Percentiles rank a stretch among this genome's conserved stretches.
Conservation (phyloP, 2,329 filamentous ascomycete genomes). For the Huntiella savannae region DNA sequence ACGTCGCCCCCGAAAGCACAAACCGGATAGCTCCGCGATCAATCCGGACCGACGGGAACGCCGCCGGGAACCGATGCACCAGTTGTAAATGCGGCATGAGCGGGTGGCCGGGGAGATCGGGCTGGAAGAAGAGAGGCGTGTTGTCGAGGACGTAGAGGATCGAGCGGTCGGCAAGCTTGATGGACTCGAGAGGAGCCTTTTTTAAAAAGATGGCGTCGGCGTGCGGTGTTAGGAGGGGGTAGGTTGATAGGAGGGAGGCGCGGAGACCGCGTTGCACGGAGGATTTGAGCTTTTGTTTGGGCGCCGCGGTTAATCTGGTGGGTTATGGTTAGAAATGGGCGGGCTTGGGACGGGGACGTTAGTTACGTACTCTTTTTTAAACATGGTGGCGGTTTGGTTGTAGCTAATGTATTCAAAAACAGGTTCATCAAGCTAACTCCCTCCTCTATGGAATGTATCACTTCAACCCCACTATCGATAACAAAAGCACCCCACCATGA, state of each 20-base stretch:
- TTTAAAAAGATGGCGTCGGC: conserved; percentile 94
- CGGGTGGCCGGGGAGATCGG: conserved; percentile 39
- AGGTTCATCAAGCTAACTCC: too few relatives aligned
- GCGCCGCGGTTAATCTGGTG: conserved; percentile 49
- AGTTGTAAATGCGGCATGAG: conserved; percentile 77
- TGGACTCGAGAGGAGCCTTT: conserved; percentile 72
- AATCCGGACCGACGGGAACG: conserved; percentile 71
- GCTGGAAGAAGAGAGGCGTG: conserved; percentile 79
- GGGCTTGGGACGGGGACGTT: not conserved
- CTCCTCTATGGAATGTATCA: too few relatives aligned
- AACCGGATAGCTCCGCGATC: conserved; percentile 94
- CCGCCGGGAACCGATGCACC: conserved; percentile 73
- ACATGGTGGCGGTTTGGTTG: conserved; percentile 39
- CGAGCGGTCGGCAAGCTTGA: conserved; percentile 84
- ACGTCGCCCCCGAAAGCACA: conserved; percentile 75
- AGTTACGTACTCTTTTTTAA: conserved; percentile 84
- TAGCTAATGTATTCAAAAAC: too few relatives aligned
- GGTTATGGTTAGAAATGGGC: not conserved
- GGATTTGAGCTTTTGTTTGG: conserved; percentile 94
- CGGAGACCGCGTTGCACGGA: conserved; percentile 79
- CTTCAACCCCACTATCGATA: too few relatives aligned
- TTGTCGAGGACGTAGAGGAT: conserved; percentile 69
- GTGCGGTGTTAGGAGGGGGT: conserved; percentile 66
- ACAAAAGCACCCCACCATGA: too few relatives aligned
- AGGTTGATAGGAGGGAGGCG: conserved; percentile 61